Evolutionary conservation across 345 rosid species (phyloP).

Genomic region (Eucalyptus regnans): DNA sequence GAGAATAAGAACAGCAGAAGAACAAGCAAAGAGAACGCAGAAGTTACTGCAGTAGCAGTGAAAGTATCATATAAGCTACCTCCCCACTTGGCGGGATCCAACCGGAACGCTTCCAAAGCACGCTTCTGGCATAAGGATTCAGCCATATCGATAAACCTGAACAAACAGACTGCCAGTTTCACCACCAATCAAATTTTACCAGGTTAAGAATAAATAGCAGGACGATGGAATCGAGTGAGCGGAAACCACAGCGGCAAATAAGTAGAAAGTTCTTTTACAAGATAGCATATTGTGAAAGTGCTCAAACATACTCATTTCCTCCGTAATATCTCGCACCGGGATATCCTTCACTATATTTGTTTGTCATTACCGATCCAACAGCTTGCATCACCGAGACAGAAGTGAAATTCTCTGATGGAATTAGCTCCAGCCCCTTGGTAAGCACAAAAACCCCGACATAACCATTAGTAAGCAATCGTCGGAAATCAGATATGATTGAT

Average conservation of each 20-base stretch:
- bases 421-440: conserved; percentile 88
- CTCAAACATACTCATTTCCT: conserved; percentile 81
- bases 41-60: not conserved
- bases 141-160: conserved; percentile 97
- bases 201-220: not conserved
- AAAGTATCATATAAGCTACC: conserved; percentile 24
- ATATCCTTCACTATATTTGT: conserved; percentile 99
- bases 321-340: conserved; percentile 99
- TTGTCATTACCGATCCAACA: conserved; percentile 98
- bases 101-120: conserved; percentile 83
- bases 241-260: not conserved
- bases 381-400: conserved; percentile 99
- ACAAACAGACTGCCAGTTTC: conserved; percentile 3
- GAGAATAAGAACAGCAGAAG: not conserved
- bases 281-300: not conserved
- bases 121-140: conserved; percentile 94
- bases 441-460: not conserved
- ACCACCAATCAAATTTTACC: not conserved
- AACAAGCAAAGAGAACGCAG: not conserved
- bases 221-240: not conserved
- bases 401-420: conserved; percentile 98
- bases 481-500: not conserved
- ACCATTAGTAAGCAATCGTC: not conserved
- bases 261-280: not conserved
- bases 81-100: conserved; percentile 99